phyloP scores from a whole-genome alignment of 805 yeast genomes.

The Kodamaea kakaduensis region DNA sequence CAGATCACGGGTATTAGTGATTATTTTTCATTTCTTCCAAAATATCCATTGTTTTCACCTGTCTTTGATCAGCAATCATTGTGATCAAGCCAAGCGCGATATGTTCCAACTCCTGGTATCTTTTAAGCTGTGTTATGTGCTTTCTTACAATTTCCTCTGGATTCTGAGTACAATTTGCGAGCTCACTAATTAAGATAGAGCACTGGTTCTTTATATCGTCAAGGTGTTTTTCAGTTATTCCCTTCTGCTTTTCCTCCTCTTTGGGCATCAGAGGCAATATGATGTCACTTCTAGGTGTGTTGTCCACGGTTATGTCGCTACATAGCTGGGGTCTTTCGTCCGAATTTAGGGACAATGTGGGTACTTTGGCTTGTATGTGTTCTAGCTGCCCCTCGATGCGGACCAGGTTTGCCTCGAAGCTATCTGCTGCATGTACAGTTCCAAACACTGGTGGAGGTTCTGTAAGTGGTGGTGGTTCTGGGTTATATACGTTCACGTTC shows the following conservation, averaged over 20 bases:
- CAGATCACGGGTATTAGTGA: too few relatives aligned
- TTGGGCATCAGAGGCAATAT: slow-evolving; percentile 1
- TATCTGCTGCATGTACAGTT: background rate
- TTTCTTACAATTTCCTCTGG: slow-evolving; percentile 44
- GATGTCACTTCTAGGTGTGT: slow-evolving; percentile 9
- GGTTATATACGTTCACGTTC: slow-evolving; percentile 5
- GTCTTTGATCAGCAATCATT: slow-evolving; percentile 57
- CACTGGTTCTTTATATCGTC: slow-evolving; percentile 33
- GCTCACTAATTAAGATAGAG: slow-evolving; percentile 27
- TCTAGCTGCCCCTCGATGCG: background rate
- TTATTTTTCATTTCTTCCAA: slow-evolving; percentile 7
- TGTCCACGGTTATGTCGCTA: slow-evolving; percentile 7
- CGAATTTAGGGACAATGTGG: background rate
- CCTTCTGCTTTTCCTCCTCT: background rate
- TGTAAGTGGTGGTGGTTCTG: slow-evolving; percentile 9
- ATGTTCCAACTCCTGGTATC: slow-evolving; percentile 63
- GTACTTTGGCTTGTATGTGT: slow-evolving; percentile 3
- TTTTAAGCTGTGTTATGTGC: slow-evolving; percentile 51
- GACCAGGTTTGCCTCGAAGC: background rate
- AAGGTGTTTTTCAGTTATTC: slow-evolving; percentile 17
- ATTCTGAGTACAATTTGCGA: slow-evolving; percentile 26
- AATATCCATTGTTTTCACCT: slow-evolving; percentile 43
- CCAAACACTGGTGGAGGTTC: slow-evolving; percentile 2
- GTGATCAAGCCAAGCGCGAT: slow-evolving; percentile 53
- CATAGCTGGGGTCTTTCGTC: slow-evolving; percentile 1